Evolutionary conservation across 2,329 filamentous ascomycete species (phyloP).

Genomic region (Botrytis medusae): DNA sequence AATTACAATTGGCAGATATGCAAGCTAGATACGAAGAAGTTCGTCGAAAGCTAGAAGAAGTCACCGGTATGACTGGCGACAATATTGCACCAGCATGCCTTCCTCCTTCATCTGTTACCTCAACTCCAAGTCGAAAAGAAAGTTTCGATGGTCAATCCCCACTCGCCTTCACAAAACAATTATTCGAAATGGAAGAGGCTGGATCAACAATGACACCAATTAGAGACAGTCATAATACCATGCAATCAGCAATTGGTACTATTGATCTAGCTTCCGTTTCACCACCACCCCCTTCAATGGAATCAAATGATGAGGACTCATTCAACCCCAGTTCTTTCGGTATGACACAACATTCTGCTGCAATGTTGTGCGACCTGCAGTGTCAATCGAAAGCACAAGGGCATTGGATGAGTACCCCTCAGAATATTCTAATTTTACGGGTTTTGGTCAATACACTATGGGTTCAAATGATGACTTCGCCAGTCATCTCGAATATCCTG

Average conservation of each 20-base stretch:
- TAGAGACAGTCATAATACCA: conserved; percentile 35
- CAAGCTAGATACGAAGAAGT: conserved; percentile 36
- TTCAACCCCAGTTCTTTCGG: conserved; percentile 57
- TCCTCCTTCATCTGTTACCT: conserved; percentile 47
- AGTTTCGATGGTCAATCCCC: conserved; percentile 42
- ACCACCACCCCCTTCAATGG: conserved; percentile 50
- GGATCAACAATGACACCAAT: conserved; percentile 31
- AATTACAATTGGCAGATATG: conserved; percentile 52
- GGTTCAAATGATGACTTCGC: conserved; percentile 54
- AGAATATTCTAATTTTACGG: conserved; percentile 55
- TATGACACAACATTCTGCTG: conserved; percentile 99
- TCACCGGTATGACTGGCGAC: conserved; percentile 31
- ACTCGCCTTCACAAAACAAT: conserved; percentile 58
- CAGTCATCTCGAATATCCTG: conserved; percentile 67
- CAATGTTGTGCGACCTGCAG: conserved; percentile 99
- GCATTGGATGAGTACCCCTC: conserved; percentile 38
- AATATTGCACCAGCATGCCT: conserved; percentile 39
- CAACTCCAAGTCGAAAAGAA: conserved; percentile 46
- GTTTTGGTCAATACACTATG: conserved; percentile 54
- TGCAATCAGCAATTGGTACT: conserved; percentile 46
- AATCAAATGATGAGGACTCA: conserved; percentile 50
- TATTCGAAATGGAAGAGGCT: conserved; percentile 51
- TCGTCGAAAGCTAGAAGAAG: conserved; percentile 33
- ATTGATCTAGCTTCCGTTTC: conserved; percentile 59
- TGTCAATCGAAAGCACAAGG: conserved; percentile 77